A percentile compares a stretch with the other conserved stretches of the same genome.
Conservation (phyloP, 345 rosid species). For the Triadica sebifera region DNA sequence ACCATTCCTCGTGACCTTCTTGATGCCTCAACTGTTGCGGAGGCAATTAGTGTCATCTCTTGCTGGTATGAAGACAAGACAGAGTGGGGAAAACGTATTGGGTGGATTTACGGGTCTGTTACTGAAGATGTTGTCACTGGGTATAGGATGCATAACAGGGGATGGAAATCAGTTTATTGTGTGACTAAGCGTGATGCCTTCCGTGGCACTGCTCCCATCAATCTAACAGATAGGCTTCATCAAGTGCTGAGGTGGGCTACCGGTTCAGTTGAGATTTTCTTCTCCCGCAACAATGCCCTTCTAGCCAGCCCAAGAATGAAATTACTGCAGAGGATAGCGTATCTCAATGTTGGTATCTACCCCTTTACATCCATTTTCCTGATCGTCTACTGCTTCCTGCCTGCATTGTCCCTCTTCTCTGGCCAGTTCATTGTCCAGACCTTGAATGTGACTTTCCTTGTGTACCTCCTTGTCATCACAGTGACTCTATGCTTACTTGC, state of each 20-base stretch:
- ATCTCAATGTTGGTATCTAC: slow-evolving; percentile 93
- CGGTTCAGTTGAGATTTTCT: slow-evolving; percentile 95
- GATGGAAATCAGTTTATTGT: slow-evolving; percentile 97
- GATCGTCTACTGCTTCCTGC: slow-evolving; percentile 96
- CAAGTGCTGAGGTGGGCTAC: slow-evolving; percentile 99
- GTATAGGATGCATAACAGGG: slow-evolving; percentile 95
- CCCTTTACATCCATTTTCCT: slow-evolving; percentile 94
- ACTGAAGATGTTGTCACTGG: slow-evolving; percentile 99
- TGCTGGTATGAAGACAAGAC: slow-evolving; percentile 99
- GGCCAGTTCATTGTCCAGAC: slow-evolving; percentile 92
- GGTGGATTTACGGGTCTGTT: slow-evolving; percentile 99
- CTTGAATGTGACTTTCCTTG: slow-evolving; percentile 78
- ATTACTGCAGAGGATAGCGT: slow-evolving; percentile 84
- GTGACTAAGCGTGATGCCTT: slow-evolving; percentile 97
- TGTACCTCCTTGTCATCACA: slow-evolving; percentile 74
- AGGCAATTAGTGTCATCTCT: slow-evolving; percentile 94
- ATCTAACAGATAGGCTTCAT: slow-evolving; percentile 95
- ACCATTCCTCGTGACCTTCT: slow-evolving; percentile 87
- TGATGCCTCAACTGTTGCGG: slow-evolving; percentile 92
- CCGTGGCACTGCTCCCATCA: slow-evolving; percentile 94
- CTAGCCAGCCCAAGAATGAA: slow-evolving; percentile 85
- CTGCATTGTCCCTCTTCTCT: slow-evolving; percentile 90
- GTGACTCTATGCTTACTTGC: slow-evolving; percentile 78
- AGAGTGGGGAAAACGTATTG: slow-evolving; percentile 95
- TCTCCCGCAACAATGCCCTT: slow-evolving; percentile 92